Evolutionary conservation across 352 stramenopile genomes (phyloP), one percentile per base, ranked within the genome.

Genomic region (Globisporangium ultimum): DNA sequence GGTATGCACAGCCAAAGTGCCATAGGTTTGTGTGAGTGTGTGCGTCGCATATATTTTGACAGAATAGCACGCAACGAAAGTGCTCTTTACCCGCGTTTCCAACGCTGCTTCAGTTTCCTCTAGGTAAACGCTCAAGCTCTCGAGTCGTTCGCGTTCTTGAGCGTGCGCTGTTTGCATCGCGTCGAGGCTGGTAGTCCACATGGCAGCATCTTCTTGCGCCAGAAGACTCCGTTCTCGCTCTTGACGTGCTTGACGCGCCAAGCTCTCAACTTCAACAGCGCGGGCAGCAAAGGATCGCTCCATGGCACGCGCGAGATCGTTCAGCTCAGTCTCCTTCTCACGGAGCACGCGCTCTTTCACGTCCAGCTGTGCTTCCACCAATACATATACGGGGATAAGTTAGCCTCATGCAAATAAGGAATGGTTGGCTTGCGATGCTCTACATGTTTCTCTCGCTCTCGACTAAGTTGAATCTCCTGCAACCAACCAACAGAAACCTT

Each of bases 281-380:
- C 41, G 49, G 15, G 6, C 20, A 22, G 7, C 41, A 14, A 51
- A 13, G 11, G 43, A n/a, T 48, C 38, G 40, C 24, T 58, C 18
- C 8, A 47, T 17, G 11, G 22, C 41, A 1, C 8, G 20, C n/a
- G 72, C 53, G 20, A 79, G 52, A 10, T 46, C 58, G 1, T 48
- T n/a, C 17, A 85, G 49, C 21, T 77, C 75, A 1, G 54, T 53
- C 32, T 66, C 70, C 47, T 82, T 76, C n/a, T 82, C 72, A 1
- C 65, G 61, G 14, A 82, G 62, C 12, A 77, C 62, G n/a, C 75
- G 75, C 42, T 85, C 67, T 56, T 79, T 85, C 14, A 62, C 58
- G 45, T 53, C 56, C 0, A 85, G 24, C 72, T 85, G 28, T 17
- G 28, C 28, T 6, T 36, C 28, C 28, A 10, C 4, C 8, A 36